phyloP scores from a whole-genome alignment of 1,284 basidiomycete species.

The Ustilago tritici region DNA sequence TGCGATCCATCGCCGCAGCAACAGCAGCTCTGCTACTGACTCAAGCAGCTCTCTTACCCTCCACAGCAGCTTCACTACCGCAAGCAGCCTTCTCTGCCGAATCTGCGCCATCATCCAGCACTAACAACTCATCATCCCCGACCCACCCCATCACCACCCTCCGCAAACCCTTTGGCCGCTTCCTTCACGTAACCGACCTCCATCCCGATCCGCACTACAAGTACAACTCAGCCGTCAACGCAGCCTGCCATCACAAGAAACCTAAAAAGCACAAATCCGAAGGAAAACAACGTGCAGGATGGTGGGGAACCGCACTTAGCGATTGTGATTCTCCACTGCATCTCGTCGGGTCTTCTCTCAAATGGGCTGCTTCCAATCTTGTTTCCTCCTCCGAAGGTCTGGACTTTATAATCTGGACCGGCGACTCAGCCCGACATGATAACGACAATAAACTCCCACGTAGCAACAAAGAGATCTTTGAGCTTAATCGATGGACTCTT shows the following conservation, averaged over 20 bases:
- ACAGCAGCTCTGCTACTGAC: slow-evolving; percentile 19
- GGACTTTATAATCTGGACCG: slow-evolving; percentile 87
- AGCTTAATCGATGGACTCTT: slow-evolving; percentile 79
- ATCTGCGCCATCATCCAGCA: background rate
- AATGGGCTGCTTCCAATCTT: slow-evolving; percentile 81
- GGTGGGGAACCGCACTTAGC: slow-evolving; percentile 72
- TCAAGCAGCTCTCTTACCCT: slow-evolving; percentile 5
- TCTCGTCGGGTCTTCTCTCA: slow-evolving; percentile 83
- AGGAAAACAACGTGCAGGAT: slow-evolving; percentile 61
- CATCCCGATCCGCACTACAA: slow-evolving; percentile 80
- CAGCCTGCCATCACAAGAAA: slow-evolving; percentile 55
- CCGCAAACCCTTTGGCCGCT: slow-evolving; percentile 74
- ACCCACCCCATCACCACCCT: background rate
- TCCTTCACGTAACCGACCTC: slow-evolving; percentile 83
- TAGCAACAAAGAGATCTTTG: slow-evolving; percentile 83
- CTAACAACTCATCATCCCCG: background rate
- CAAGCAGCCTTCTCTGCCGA: slow-evolving; percentile 27
- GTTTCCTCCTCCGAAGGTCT: slow-evolving; percentile 72
- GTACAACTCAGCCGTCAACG: slow-evolving; percentile 71
- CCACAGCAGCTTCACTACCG: slow-evolving; percentile 4
- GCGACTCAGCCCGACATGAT: slow-evolving; percentile 92
- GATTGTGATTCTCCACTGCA: slow-evolving; percentile 86
- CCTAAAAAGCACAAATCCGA: slow-evolving; percentile 57
- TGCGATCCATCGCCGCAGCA: slow-evolving; percentile 13
- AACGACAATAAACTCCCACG: slow-evolving; percentile 84